Evolutionary conservation across 257 asterid species (phyloP), one percentile per base, ranked within the genome.

Genomic region (Solanum paucissectum): DNA sequence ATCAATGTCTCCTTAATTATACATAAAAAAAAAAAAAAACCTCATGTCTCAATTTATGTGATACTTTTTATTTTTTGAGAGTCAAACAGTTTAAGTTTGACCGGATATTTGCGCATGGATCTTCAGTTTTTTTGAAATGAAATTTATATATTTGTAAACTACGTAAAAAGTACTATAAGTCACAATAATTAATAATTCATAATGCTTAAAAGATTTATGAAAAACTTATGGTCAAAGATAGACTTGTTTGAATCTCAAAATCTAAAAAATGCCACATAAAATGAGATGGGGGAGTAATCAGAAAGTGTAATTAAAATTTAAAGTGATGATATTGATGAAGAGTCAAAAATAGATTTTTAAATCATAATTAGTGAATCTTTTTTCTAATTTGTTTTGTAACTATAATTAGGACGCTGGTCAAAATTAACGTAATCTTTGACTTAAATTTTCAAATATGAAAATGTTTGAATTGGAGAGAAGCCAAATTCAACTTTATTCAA

Each of bases 41-140:
- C 0, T 0, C 9, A 0, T 1, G 9, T 55, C 9, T 18, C 1
- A 1, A 55, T 55, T 55, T 55, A 55, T 55, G 10, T 18, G 64
- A 0, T 55, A 55, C 0, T 55, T 55, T 18, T 18, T 4, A 0
- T 55, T 55, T 55, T 55, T 18, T 18, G 0, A 18, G n/a, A 55
- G 64, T 55, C 64, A 55, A 55, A 2, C 7, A 55, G 2, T 55
- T 55, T 55, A 55, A 18, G 4, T 55, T 18, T 55, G 10, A 2
- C 0, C 1, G 0, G 0, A 0, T 18, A 18, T 55, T 18, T 55
- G 64, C 1, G 4, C 64, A 55, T 55, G 10, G 2, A 55, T 55
- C 1, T 55, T 55, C 0, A 6, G 0, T 18, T 18, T 55, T 49
- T 18, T 55, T 1, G 4, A 18, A 55, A 18, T 55, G 2, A 55